Evolutionary conservation across 2,329 filamentous ascomycete species (phyloP).

Genomic region (Alternaria triticina): DNA sequence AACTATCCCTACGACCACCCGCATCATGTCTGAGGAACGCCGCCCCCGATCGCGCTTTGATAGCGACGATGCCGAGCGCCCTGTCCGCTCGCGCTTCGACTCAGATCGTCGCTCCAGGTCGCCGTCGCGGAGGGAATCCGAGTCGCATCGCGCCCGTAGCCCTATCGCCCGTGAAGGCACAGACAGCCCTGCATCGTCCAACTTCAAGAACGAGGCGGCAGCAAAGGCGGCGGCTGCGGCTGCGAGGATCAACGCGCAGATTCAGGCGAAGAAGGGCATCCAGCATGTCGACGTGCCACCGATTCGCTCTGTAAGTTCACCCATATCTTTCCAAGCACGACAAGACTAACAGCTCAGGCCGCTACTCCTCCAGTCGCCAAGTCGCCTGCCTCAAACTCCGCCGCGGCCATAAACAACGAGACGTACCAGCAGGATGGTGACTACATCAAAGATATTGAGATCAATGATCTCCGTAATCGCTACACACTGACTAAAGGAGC

Average conservation of each 20-base stretch:
- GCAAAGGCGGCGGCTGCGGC: constrained; percentile 83
- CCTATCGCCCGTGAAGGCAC: constrained; percentile 65
- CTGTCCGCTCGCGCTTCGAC: constrained; percentile 78
- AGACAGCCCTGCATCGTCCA: constrained; percentile 54
- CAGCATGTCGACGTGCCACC: constrained; percentile 90
- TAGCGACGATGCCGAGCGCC: constrained; percentile 76
- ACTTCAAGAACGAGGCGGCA: constrained; percentile 65
- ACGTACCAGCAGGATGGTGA: constrained; percentile 96
- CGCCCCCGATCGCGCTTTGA: constrained; percentile 94
- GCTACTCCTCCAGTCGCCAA: constrained; percentile 60
- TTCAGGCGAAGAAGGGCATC: constrained; percentile 74
- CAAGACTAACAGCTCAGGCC: constrained; percentile 41
- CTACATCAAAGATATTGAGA: constrained; percentile 98
- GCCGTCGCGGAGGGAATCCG: constrained; percentile 68
- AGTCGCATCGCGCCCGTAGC: constrained; percentile 79
- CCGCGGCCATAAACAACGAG: constrained; percentile 67
- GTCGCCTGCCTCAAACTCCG: constrained; percentile 59
- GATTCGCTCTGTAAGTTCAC: constrained; percentile 65
- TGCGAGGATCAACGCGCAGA: constrained; percentile 57
- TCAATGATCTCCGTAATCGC: constrained; percentile 96
- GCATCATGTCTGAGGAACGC: constrained; percentile 76
- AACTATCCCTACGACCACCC: constrained; percentile 1
- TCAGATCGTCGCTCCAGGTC: constrained; percentile 69
- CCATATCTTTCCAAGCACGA: not conserved
- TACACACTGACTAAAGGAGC: constrained; percentile 97